These are phyloP conservation scores for Candida insectorum DNA, from an alignment of 805 yeast species.

Conservation along the genomic window DNA sequence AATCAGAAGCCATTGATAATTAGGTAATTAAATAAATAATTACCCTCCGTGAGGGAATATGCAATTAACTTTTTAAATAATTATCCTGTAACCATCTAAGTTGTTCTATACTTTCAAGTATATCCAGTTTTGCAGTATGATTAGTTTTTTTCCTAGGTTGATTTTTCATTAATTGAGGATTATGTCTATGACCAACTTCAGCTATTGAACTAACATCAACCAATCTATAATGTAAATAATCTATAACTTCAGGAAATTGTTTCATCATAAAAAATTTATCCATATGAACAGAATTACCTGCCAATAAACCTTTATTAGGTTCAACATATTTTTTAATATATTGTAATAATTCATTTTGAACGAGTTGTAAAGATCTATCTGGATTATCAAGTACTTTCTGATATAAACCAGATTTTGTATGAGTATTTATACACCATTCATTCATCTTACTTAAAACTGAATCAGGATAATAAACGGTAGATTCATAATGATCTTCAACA, in stretches of 20 bases:
- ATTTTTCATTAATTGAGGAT: constrained; percentile 53
- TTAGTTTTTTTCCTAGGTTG: constrained; percentile 62
- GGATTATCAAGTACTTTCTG: constrained; percentile 59
- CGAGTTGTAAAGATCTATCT: constrained; percentile 52
- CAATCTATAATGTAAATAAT: constrained; percentile 65
- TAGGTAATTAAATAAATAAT: too few relatives aligned
- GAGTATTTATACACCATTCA: constrained; percentile 86
- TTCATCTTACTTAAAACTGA: constrained; percentile 67
- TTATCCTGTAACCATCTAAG: constrained; percentile 71
- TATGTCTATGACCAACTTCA: constrained; percentile 79
- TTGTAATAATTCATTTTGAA: constrained; percentile 59
- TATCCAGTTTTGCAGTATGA: constrained; percentile 90
- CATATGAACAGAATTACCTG: constrained; percentile 92
- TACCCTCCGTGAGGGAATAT: neutral
- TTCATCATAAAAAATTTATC: constrained; percentile 80
- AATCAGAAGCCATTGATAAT: too few relatives aligned
- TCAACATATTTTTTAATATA: constrained; percentile 57
- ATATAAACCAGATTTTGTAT: constrained; percentile 73
- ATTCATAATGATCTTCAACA: constrained; percentile 67
- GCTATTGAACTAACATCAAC: constrained; percentile 86
- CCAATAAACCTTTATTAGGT: constrained; percentile 62
- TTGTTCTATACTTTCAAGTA: constrained; percentile 83
- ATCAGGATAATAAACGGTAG: constrained; percentile 70
- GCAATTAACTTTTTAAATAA: constrained; percentile 38
- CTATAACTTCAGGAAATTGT: constrained; percentile 77